A percentile compares a stretch with the other conserved stretches of the same genome.
Conservation (phyloP, 345 rosid species). For the Nephelium lappaceum region DNA sequence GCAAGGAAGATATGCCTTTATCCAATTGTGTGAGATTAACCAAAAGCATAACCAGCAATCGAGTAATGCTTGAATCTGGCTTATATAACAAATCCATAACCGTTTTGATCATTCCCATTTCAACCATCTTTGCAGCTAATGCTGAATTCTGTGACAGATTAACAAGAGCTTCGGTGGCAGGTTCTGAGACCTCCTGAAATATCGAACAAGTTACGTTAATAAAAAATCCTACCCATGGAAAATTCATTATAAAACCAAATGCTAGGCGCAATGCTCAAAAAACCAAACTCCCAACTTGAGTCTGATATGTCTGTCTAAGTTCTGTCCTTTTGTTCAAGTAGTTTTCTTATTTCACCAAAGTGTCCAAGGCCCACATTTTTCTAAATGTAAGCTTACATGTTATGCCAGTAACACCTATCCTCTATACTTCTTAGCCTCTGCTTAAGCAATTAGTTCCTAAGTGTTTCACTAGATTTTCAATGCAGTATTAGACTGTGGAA, state of each 20-base stretch:
- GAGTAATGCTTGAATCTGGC: slow-evolving; percentile 57
- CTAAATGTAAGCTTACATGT: neutral
- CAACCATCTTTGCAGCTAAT: slow-evolving; percentile 70
- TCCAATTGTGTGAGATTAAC: slow-evolving; percentile 88
- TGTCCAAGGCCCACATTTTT: neutral
- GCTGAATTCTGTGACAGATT: slow-evolving; percentile 78
- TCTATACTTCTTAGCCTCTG: neutral
- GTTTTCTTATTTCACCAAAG: neutral
- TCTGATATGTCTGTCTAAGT: neutral
- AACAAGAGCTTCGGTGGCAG: slow-evolving; percentile 84
- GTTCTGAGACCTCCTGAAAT: slow-evolving; percentile 83
- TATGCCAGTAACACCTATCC: neutral
- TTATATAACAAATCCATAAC: slow-evolving; percentile 76
- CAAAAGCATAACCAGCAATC: slow-evolving; percentile 80
- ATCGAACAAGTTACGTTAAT: slow-evolving; percentile 6
- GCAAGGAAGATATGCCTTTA: slow-evolving; percentile 75
- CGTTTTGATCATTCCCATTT: slow-evolving; percentile 57
- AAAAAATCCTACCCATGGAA: neutral
- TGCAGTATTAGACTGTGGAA: neutral
- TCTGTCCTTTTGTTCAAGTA: neutral
- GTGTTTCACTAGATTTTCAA: neutral
- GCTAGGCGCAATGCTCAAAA: neutral
- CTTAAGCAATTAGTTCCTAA: too few relatives aligned
- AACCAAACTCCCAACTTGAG: neutral
- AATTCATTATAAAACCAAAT: neutral